These are phyloP conservation scores for Corchorus capsularis DNA, from an alignment of 345 rosid species.

Conservation along the genomic window DNA sequence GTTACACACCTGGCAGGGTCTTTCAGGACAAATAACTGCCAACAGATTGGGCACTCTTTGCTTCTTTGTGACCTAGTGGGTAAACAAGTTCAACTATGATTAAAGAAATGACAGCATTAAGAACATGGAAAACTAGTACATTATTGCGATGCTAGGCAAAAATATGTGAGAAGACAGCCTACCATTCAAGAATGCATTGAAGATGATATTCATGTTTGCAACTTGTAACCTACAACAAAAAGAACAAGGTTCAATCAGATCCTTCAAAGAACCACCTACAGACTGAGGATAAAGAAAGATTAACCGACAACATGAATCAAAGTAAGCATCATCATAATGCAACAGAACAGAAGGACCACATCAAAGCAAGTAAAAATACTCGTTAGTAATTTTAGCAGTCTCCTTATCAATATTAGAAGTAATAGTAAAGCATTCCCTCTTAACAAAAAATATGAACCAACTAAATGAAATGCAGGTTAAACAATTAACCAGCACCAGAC, in stretches of 20 bases:
- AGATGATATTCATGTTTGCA: slow-evolving; percentile 97
- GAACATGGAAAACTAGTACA: neutral
- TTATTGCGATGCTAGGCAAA: neutral
- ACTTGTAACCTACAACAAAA: slow-evolving; percentile 63
- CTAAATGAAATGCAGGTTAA: neutral
- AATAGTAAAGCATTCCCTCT: neutral
- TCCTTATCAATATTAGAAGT: neutral
- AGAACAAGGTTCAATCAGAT: slow-evolving; percentile 5
- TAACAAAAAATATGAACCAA: neutral
- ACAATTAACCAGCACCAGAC: neutral
- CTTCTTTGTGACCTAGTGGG: slow-evolving; percentile 87
- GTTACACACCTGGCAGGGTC: slow-evolving; percentile 68
- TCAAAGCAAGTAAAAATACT: slow-evolving; percentile 7
- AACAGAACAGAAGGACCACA: neutral
- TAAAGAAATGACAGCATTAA: neutral
- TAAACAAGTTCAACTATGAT: slow-evolving; percentile 20
- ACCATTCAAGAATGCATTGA: slow-evolving; percentile 97
- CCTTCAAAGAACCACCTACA: neutral
- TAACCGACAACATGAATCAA: neutral
- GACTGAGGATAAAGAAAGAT: neutral
- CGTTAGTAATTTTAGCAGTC: neutral
- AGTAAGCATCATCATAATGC: neutral
- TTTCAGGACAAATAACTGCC: slow-evolving; percentile 66
- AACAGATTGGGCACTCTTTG: slow-evolving; percentile 92
- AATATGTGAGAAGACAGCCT: neutral